A percentile compares a stretch with the other conserved stretches of the same genome.
Evolutionary conservation across 768 basidiomycete genomes (phyloP).

Genomic region (Suillus lakei): DNA sequence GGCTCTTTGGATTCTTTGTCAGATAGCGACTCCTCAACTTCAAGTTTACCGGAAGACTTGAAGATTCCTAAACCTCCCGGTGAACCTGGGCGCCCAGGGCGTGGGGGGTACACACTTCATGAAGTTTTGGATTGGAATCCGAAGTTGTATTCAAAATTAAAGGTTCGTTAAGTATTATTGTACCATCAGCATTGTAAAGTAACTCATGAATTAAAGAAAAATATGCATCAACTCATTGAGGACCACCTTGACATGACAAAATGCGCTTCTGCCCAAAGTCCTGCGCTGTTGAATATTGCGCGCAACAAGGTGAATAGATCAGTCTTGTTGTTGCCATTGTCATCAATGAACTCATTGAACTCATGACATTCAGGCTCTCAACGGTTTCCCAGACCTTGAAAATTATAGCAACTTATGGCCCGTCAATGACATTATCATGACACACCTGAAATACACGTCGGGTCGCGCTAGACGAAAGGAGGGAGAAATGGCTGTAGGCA

Average conservation of each 20-base stretch:
- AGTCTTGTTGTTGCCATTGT: neutral
- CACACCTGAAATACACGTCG: conserved; percentile 13
- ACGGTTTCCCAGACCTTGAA: conserved; percentile 14
- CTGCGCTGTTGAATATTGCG: neutral
- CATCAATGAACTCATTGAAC: no score
- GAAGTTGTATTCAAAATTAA: conserved; percentile 19
- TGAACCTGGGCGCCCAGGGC: conserved; percentile 25
- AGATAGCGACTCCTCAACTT: conserved; percentile 3
- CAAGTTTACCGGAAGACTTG: conserved; percentile 9
- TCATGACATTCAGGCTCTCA: neutral
- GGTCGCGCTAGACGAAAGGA: conserved; percentile 3
- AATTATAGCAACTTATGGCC: conserved; percentile 16
- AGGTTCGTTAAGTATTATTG: conserved; percentile 18
- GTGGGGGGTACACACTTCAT: conserved; percentile 31
- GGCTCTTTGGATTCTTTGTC: conserved; percentile 1
- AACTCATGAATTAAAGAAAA: conserved; percentile 1
- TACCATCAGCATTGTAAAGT: neutral
- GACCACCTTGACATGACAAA: conserved; percentile 13
- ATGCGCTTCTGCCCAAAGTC: conserved; percentile 16
- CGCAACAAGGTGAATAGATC: neutral
- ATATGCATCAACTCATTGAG: conserved; percentile 5
- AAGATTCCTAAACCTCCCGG: conserved; percentile 32
- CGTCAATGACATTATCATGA: conserved; percentile 15
- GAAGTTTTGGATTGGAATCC: conserved; percentile 24
- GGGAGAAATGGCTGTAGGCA: conserved; percentile 6